Evolutionary conservation across 306 rosid genomes (phyloP).

Genomic region (Cucumis sativus): DNA sequence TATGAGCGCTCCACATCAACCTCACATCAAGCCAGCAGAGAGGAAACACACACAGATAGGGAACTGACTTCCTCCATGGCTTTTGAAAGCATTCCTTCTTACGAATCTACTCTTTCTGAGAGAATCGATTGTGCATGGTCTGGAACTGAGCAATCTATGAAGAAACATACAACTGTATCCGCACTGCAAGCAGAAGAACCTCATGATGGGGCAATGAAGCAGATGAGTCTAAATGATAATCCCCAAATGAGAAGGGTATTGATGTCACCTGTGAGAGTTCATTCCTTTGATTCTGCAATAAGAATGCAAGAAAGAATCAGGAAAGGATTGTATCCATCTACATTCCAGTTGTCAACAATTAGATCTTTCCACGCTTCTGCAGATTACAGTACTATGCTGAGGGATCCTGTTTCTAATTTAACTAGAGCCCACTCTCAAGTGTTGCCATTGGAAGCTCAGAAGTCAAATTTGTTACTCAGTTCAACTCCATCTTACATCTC

Average conservation of each 20-base stretch:
- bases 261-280: constrained; percentile 46
- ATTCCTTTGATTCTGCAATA: constrained; percentile 81
- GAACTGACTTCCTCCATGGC: constrained; percentile 18
- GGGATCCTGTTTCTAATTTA: constrained; percentile 57
- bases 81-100: constrained; percentile 19
- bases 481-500: constrained; percentile 59
- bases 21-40: constrained; percentile 16
- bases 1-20: constrained; percentile 18
- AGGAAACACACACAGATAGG: constrained; percentile 36
- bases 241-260: constrained; percentile 39
- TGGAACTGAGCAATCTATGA: constrained; percentile 50
- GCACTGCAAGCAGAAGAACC: constrained; percentile 19
- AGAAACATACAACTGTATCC: constrained; percentile 20
- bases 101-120: constrained; percentile 75
- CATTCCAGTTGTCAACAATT: constrained; percentile 40
- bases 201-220: constrained; percentile 22
- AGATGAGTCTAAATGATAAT: constrained; percentile 19
- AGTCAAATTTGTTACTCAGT: constrained; percentile 38
- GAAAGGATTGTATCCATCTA: constrained; percentile 39
- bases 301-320: constrained; percentile 50
- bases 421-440: constrained; percentile 33
- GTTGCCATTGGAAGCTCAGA: constrained; percentile 59
- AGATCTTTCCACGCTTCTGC: constrained; percentile 87
- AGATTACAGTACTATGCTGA: constrained; percentile 69
- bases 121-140: constrained; percentile 94